Base-by-base conservation (phyloP, 164 flowering plant species). In the Nelumbo lutea region DNA sequence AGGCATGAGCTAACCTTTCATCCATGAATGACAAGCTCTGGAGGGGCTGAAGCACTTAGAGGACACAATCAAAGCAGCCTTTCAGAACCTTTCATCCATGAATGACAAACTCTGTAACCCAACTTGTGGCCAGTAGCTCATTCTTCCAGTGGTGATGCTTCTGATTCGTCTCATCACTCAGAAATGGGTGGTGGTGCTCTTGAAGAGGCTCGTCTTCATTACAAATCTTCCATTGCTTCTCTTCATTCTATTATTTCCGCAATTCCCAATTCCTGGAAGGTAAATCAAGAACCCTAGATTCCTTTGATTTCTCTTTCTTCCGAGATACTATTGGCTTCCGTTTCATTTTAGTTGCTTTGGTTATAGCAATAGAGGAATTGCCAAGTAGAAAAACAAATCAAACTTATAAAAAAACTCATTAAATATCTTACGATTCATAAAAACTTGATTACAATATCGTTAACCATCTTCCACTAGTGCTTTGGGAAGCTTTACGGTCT, bases 51-150 rank as follows among this genome's bases (percentile, higher is more conserved):
- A 78, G 71, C 84, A 82, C 72, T 79, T 90, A 39, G 86, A 88
- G 74, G 90, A 85, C 8, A 90, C 94, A 38, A 81, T 90, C 6
- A 80, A 84, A 69, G 78, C 93, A 2, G 93, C 94, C 3, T 88
- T 76, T 68, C 84, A 82, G 79, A 87, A 89, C 78, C 85, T 86
- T 42, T 81, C 86, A 11, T 81, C 95, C 79, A 92, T 90, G 91
- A 87, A 92, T 75, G 93, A 90, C 66, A 95, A 92, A 85, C 96
- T 92, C 66, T 92, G 96, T 78, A 86, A 90, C 68, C 93, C 96
- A 1, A 38, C 78, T 72, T 88, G 45, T 92, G 97, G 97, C 75
- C 96, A 55, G 45, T 78, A 10, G 15, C 72, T 14, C 73, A 11
- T 45, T 9, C 79, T 3, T 9, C 75, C n/a, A 70, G 42, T 65